phyloP scores from a whole-genome alignment of 78 protist species.

The Protostelium mycophagum region DNA sequence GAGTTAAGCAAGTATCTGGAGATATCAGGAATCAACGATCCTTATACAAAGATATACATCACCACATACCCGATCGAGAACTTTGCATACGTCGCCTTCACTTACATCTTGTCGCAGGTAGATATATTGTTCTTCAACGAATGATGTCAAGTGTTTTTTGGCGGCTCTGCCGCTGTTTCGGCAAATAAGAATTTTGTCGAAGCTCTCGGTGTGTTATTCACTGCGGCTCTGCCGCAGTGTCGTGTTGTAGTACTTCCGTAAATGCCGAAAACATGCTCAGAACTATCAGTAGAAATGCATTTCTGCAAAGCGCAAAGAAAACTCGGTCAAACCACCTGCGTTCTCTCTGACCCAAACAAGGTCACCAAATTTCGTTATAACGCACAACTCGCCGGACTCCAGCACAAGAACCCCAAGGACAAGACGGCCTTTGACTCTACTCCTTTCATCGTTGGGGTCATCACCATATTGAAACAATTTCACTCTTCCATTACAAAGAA shows the following conservation, averaged over 20 bases:
- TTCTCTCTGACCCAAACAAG: too few species aligned
- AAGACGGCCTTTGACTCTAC: constrained; percentile 64
- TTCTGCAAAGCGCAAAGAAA: too few species aligned
- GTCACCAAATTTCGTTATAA: constrained; percentile 49
- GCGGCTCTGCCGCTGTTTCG: not conserved
- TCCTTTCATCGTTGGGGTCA: constrained; percentile 79
- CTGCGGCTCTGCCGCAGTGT: too few species aligned
- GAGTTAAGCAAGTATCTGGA: constrained; percentile 75
- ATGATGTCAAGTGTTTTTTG: not conserved
- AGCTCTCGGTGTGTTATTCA: not conserved
- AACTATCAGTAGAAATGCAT: too few species aligned
- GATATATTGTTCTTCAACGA: too few species aligned
- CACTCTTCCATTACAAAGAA: constrained; percentile 61
- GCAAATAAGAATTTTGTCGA: not conserved
- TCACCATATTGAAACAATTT: constrained; percentile 87
- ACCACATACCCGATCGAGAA: constrained; percentile 60
- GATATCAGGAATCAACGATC: constrained; percentile 69
- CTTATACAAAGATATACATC: constrained; percentile 75
- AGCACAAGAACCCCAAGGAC: constrained; percentile 12
- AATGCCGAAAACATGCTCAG: too few species aligned
- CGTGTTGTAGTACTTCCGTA: too few species aligned
- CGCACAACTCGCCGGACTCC: constrained; percentile 24
- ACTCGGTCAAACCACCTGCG: too few species aligned
- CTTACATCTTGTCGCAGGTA: constrained; percentile 35
- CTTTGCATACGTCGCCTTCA: constrained; percentile 40